Conservation (phyloP, 768 basidiomycete genomes). For the Phylloporus rhodoxanthus region DNA sequence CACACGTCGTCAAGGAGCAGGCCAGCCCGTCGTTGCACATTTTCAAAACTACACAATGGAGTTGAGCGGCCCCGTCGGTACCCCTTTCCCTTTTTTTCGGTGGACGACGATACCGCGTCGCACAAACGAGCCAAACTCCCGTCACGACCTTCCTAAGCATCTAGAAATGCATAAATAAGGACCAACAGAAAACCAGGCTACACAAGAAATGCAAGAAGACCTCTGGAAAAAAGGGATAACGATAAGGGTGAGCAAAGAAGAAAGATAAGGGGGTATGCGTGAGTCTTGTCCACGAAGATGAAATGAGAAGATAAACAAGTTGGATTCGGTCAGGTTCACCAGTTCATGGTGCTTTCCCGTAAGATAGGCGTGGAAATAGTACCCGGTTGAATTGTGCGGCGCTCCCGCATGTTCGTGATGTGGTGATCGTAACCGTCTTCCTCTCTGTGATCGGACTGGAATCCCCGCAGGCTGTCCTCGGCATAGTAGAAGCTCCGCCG, state of each 20-base stretch:
- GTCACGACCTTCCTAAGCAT: constrained; percentile 20
- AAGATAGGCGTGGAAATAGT: constrained; percentile 73
- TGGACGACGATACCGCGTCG: not conserved
- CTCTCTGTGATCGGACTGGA: constrained; percentile 35
- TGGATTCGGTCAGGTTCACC: constrained; percentile 40
- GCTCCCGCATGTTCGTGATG: constrained; percentile 43
- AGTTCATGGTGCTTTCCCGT: constrained; percentile 80
- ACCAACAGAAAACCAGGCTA: constrained; percentile 17
- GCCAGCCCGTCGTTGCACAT: constrained; percentile 19
- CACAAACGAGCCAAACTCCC: constrained; percentile 4
- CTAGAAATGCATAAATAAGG: constrained; percentile 22
- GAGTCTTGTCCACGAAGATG: constrained; percentile 8
- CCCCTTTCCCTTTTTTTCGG: not conserved
- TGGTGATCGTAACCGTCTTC: constrained; percentile 35
- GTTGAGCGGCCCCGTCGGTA: not conserved
- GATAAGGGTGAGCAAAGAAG: constrained; percentile 1
- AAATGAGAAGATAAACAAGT: not conserved
- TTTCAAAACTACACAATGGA: not conserved
- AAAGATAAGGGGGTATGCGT: constrained; percentile 12
- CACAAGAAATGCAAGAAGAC: constrained; percentile 9
- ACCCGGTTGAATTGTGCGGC: constrained; percentile 52
- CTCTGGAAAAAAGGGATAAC: not conserved
- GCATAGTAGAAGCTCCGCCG: constrained; percentile 82
- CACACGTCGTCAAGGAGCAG: constrained; percentile 11
- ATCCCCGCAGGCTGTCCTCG: constrained; percentile 72